Conservation (phyloP, 169 alveolate species). For the Miamiensis avidus region DNA sequence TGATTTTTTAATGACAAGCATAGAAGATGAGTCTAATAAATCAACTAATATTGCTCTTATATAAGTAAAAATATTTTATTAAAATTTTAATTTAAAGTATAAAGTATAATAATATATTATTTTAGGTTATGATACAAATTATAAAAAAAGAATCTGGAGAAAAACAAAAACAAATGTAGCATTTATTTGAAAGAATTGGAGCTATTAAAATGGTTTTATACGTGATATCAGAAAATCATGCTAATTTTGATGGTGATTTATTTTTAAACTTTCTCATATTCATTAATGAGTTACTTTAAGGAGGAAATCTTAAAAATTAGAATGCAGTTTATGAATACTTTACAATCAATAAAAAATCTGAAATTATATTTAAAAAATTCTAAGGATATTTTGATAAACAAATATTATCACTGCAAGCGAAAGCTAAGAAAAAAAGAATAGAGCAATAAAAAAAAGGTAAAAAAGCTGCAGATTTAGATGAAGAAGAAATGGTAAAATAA, state of each 20-base stretch:
- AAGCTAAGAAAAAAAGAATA: not conserved
- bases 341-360: slow-evolving; percentile 34
- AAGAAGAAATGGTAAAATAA: not conserved
- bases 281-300: slow-evolving; percentile 26
- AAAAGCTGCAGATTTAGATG: not conserved
- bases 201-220: slow-evolving; percentile 44
- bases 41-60: not conserved
- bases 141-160: too few species aligned
- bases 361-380: slow-evolving; percentile 37
- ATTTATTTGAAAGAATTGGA: slow-evolving; percentile 36
- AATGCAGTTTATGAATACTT: slow-evolving; percentile 36
- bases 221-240: slow-evolving; percentile 35
- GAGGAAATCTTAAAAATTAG: slow-evolving; percentile 37
- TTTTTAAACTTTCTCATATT: slow-evolving; percentile 30
- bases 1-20: not conserved
- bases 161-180: slow-evolving; percentile 32
- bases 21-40: not conserved
- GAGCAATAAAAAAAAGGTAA: not conserved
- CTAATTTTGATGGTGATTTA: slow-evolving; percentile 35
- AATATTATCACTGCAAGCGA: slow-evolving; percentile 1
- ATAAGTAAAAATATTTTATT: too few species aligned
- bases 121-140: too few species aligned
- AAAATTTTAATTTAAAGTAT: too few species aligned
- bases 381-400: slow-evolving; percentile 20
- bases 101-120: too few species aligned